A percentile compares a stretch with the other conserved stretches of the same genome.
These are phyloP conservation scores for Papiliotrema laurentii DNA, from an alignment of 1,284 basidiomycete species.

Conservation along the genomic window DNA sequence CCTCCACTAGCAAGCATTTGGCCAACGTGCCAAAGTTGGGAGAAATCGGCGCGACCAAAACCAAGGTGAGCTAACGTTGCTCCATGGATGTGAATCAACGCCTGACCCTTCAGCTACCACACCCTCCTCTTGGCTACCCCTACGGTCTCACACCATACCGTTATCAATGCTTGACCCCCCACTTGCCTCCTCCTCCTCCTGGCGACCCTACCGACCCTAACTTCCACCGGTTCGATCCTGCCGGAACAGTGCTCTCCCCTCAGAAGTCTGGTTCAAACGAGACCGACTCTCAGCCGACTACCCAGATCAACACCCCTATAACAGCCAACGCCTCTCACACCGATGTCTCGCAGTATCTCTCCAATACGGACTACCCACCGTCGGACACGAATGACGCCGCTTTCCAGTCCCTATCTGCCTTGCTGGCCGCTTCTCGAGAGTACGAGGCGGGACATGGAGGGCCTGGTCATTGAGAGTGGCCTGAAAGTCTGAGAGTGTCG, in stretches of 20 bases:
- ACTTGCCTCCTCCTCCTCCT: conserved; percentile 23
- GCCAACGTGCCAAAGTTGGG: too few species aligned
- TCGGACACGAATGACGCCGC: conserved; percentile 1
- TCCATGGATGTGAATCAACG: too few species aligned
- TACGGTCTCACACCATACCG: conserved; percentile 35
- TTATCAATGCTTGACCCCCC: conserved; percentile 27
- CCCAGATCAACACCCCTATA: too few species aligned
- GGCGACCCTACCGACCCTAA: conserved; percentile 27
- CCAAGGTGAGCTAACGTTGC: too few species aligned
- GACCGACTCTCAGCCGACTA: too few species aligned
- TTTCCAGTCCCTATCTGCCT: conserved; percentile 3
- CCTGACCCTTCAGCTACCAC: background rate
- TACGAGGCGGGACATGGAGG: background rate
- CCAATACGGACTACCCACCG: background rate
- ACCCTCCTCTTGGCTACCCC: conserved; percentile 21
- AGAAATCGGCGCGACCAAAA: too few species aligned
- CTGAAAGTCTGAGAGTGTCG: too few species aligned
- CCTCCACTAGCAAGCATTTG: too few species aligned
- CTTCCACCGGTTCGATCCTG: conserved; percentile 26
- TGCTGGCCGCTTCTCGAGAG: conserved; percentile 3
- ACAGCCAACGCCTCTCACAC: too few species aligned
- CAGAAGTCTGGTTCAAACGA: too few species aligned
- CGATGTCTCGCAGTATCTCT: too few species aligned
- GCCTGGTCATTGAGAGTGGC: background rate
- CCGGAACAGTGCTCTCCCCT: background rate